These are phyloP conservation scores for Penicillium steckii DNA, from an alignment of 495 filamentous ascomycete species.

Conservation along the genomic window DNA sequence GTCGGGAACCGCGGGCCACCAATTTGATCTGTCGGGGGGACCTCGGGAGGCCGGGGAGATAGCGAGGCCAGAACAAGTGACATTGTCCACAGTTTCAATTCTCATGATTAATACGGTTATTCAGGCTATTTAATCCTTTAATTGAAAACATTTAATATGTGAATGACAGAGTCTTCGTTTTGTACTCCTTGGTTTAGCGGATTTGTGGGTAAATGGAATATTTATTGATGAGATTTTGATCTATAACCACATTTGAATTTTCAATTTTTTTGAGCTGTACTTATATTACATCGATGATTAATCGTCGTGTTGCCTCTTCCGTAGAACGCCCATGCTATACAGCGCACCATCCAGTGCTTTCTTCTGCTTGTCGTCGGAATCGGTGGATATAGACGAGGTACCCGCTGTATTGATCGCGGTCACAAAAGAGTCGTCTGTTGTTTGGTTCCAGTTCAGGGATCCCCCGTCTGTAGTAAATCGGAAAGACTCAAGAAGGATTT, in stretches of 20 bases:
- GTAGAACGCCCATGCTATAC: constrained; percentile 69
- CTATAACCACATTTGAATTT: not conserved
- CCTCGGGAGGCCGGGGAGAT: constrained; percentile 10
- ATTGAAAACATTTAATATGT: too few relatives aligned
- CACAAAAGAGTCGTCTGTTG: constrained; percentile 19
- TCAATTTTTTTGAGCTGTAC: not conserved
- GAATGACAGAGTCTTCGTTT: too few relatives aligned
- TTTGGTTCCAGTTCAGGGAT: constrained; percentile 24
- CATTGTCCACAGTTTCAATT: not conserved
- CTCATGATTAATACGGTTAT: too few relatives aligned
- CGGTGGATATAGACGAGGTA: constrained; percentile 30
- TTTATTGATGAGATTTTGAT: not conserved
- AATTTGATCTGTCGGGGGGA: constrained; percentile 12
- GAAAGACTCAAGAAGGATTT: constrained; percentile 30
- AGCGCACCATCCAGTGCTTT: constrained; percentile 50
- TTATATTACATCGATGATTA: not conserved
- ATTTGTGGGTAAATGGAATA: too few relatives aligned
- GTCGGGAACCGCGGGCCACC: constrained; percentile 15
- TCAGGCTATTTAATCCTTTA: too few relatives aligned
- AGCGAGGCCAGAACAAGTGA: not conserved
- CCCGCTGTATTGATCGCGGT: constrained; percentile 32
- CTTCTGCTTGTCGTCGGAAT: constrained; percentile 32
- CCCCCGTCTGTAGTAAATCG: constrained; percentile 14
- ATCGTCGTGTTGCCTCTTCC: constrained; percentile 57
- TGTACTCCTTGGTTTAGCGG: too few relatives aligned